These are phyloP conservation scores for Neckera pumila DNA, from an alignment of 225 moss, liverwort and hornwort species.

Conservation along the genomic window DNA sequence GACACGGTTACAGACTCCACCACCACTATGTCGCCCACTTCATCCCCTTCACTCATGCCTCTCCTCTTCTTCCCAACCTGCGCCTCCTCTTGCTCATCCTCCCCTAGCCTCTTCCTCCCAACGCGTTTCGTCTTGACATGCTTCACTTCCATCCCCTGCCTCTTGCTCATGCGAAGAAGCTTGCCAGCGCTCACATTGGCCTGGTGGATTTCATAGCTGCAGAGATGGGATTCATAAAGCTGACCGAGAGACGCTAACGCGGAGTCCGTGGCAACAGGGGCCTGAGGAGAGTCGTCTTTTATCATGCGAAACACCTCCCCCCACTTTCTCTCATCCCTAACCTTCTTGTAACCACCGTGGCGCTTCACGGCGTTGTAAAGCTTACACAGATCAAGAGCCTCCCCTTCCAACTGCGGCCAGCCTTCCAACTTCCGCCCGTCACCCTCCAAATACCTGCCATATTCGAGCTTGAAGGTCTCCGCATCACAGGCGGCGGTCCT, in stretches of 20 bases:
- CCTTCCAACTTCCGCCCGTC: conserved; percentile 54
- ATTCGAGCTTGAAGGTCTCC: conserved; percentile 95
- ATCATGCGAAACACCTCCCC: conserved; percentile 83
- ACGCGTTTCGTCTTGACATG: conserved; percentile 27
- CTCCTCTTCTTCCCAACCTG: conserved; percentile 47
- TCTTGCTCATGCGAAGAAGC: conserved; percentile 63
- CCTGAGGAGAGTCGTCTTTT: conserved; percentile 29
- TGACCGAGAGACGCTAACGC: conserved; percentile 32
- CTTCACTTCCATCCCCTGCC: conserved; percentile 52
- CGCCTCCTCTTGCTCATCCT: conserved; percentile 51
- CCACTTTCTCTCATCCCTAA: conserved; percentile 80
- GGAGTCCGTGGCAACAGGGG: conserved; percentile 21
- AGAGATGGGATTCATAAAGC: conserved; percentile 69
- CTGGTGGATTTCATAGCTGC: conserved; percentile 75
- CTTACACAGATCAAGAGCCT: conserved; percentile 79
- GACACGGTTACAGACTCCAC: conserved; percentile 28
- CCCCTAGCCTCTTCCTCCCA: conserved; percentile 33
- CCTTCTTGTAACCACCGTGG: conserved; percentile 83
- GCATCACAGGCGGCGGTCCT: conserved; percentile 90
- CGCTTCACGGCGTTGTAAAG: conserved; percentile 96
- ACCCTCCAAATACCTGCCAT: conserved; percentile 58
- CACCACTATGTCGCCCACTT: conserved; percentile 23
- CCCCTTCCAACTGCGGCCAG: conserved; percentile 72
- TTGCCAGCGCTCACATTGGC: conserved; percentile 78
- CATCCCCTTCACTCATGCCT: conserved; percentile 9